Evolutionary conservation across 805 yeast genomes (phyloP).

Genomic region (Kodamaea kakaduensis): DNA sequence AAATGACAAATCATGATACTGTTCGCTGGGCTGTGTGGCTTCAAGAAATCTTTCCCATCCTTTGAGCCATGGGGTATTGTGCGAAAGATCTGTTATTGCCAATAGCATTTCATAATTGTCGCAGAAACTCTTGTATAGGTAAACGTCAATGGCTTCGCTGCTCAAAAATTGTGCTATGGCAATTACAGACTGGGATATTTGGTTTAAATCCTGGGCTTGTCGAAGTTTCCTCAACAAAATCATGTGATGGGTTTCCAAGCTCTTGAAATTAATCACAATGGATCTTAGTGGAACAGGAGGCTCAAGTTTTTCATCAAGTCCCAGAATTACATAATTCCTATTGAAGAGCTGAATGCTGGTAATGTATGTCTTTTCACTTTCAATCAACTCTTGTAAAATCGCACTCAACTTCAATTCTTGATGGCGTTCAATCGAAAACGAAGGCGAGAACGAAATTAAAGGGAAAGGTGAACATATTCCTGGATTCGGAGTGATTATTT

Average conservation of each 20-base stretch:
- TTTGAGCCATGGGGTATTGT: slow-evolving; percentile 21
- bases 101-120: slow-evolving; percentile 30
- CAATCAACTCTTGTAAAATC: slow-evolving; percentile 44
- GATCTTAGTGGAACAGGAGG: slow-evolving; percentile 24
- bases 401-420: slow-evolving; percentile 19
- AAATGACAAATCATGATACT: slow-evolving; percentile 47
- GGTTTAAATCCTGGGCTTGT: no score
- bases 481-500: slow-evolving; percentile 6
- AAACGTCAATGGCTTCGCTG: slow-evolving; percentile 19
- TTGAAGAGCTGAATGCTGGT: slow-evolving; percentile 40
- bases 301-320: slow-evolving; percentile 25
- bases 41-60: slow-evolving; percentile 38
- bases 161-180: slow-evolving; percentile 19
- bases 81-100: slow-evolving; percentile 24
- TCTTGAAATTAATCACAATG: slow-evolving; percentile 1
- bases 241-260: slow-evolving; percentile 22
- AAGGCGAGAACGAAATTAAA: slow-evolving; percentile 18
- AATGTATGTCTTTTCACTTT: slow-evolving; percentile 48
- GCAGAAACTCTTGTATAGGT: slow-evolving; percentile 33
- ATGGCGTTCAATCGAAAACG: not conserved
- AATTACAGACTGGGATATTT: no score
- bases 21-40: slow-evolving; percentile 36
- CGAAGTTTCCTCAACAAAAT: slow-evolving; percentile 17
- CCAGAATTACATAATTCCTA: slow-evolving; percentile 41
- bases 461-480: slow-evolving; percentile 20